Percentiles rank a stretch among this genome's conserved stretches.
phyloP scores from a whole-genome alignment of 2,329 filamentous ascomycete species.

The Cladophialophora immunda region DNA sequence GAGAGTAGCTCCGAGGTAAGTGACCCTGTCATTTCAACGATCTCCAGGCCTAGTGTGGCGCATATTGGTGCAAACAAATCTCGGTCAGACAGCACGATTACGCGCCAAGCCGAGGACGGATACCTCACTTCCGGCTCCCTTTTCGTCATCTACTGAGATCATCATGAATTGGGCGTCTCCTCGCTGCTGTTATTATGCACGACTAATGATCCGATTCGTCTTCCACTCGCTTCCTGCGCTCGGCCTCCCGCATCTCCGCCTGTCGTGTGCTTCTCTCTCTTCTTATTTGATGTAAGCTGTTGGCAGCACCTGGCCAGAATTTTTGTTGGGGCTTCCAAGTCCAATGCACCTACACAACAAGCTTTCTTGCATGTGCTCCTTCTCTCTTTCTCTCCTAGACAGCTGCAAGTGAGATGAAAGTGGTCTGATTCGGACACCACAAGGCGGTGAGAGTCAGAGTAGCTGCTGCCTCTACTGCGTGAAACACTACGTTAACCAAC shows the following conservation, averaged over 20 bases:
- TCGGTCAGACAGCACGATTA: not conserved
- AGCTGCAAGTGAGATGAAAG: not conserved
- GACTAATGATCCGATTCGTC: not conserved
- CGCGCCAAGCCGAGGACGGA: not conserved
- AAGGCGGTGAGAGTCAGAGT: slow-evolving; percentile 5
- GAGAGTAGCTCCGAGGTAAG: not conserved
- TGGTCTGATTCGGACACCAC: slow-evolving; percentile 5
- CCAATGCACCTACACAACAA: not conserved
- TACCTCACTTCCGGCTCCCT: not conserved
- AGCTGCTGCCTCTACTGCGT: not conserved
- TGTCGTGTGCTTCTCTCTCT: not conserved
- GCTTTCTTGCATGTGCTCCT: slow-evolving; percentile 5
- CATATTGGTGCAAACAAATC: not conserved
- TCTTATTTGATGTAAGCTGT: not conserved
- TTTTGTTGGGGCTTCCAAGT: slow-evolving; percentile 13
- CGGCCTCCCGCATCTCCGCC: not conserved
- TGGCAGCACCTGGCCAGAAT: not conserved
- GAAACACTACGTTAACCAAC: not conserved
- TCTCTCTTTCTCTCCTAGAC: not conserved
- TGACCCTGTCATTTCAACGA: slow-evolving; percentile 5
- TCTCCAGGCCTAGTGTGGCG: too few relatives aligned
- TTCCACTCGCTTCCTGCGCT: not conserved
- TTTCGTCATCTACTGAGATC: not conserved
- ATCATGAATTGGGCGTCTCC: not conserved
- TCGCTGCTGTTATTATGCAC: too few relatives aligned